phyloP scores from a whole-genome alignment of 331 rosid genomes.

The Cucumis variabilis region DNA sequence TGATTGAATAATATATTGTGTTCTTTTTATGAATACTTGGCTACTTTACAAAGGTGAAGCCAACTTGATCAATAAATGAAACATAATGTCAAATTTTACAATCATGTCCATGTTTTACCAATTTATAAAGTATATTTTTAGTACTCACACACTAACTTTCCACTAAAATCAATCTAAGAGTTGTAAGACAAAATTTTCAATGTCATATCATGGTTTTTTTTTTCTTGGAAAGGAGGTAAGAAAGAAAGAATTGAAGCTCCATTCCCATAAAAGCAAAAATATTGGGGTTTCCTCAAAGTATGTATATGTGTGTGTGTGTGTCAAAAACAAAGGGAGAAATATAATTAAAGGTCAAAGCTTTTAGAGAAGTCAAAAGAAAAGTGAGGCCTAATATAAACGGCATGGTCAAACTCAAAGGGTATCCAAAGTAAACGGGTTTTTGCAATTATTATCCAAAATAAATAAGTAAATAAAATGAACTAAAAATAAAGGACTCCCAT shows the following conservation, averaged over 20 bases:
- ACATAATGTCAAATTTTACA: not conserved
- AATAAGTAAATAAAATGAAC: not conserved
- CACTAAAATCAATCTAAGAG: not conserved
- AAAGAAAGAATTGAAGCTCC: not conserved
- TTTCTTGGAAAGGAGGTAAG: not conserved
- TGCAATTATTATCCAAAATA: not conserved
- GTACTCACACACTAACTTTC: not conserved
- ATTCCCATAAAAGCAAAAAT: not conserved
- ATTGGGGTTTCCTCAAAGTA: not conserved
- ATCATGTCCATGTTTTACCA: not conserved
- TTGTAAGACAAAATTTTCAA: not conserved
- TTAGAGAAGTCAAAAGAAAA: constrained; percentile 8
- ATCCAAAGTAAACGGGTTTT: not conserved
- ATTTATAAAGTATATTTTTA: not conserved
- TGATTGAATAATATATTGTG: not conserved
- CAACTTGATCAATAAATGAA: not conserved
- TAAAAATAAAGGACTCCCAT: not conserved
- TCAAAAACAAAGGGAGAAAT: not conserved
- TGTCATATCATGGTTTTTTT: not conserved
- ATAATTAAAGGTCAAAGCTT: constrained; percentile 20
- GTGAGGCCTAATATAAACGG: not conserved
- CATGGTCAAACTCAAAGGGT: not conserved
- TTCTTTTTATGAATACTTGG: not conserved
- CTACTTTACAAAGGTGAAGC: not conserved
- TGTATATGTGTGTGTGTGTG: no score